Evolutionary conservation across 805 yeast genomes (phyloP), one percentile per base, ranked within the genome.

Genomic region (Allodekkera sacchari): DNA sequence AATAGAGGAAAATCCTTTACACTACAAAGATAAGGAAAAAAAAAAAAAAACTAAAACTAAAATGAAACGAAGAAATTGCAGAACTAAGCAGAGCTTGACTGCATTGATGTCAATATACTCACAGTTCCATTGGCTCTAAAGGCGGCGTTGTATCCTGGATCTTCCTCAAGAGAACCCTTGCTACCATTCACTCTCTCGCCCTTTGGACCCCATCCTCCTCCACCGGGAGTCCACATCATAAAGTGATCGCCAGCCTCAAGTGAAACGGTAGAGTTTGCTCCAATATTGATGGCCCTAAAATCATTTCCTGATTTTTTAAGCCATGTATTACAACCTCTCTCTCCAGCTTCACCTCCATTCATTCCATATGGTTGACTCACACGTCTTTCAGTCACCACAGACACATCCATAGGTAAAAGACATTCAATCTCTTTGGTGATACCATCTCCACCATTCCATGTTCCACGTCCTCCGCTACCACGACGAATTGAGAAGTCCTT

Each of bases 351-450:
- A 28, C 77, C 77, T 2, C 77, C 77, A 28, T 61, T 48, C 29
- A 71, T 58, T 17, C 77, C 77, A 51, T 63, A 69, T 9, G 77
- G 77, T 2, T 72, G 61, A 32, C 63, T 52, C 1, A 71, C 57
- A 50, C 79, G 56, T 53, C 77, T 57, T 38, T 63, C 68, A 62
- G 59, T 59, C 26, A 49, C 52, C 42, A 59, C 63, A 10, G 58
- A 59, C 15, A 60, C 62, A 41, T 60, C 56, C 14, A 36, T 21
- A 6, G 40, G 33, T 7, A 32, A 27, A 17, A 34, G 34, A 36
- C 61, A 60, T 38, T 61, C 65, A 32, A 63, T 59, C 26, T 62
- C 66, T 43, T 72, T 53, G 14, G 65, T 47, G 9, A 63, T 59
- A 30, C 73, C 73, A 44, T 68, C 57, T 29, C 72, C 73, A 36